Base-by-base conservation (phyloP, 495 filamentous ascomycete species). In the Daldinia decipiens region DNA sequence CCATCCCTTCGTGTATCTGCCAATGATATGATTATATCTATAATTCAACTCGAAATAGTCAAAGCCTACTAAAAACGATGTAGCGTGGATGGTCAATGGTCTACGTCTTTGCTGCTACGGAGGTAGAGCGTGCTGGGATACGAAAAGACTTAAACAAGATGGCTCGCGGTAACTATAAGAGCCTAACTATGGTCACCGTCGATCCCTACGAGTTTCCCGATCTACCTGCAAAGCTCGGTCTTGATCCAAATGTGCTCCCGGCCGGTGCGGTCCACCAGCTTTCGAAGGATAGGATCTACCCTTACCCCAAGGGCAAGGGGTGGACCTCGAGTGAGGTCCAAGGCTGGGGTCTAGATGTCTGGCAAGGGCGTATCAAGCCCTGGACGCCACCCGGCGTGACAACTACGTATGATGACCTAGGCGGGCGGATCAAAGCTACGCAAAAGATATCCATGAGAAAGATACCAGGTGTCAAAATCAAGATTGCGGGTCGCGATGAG, bases 141-240 rank as follows among this genome's bases (percentile, higher is more conserved):
- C 71, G 78, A 2, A 63, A 58, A 54, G 59, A 68, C 2, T 57
- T 86, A n/a, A 76, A 72, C 39, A 75, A 73, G 27, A 66, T 83
- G 9, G 82, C 81, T 0, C 73, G 70, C 19, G 78, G 72, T 61
- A 81, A 83, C 57, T 72, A 78, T 62, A 75, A 82, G 52, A 81
- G 76, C 13, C 60, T 85, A 1, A 79, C 70, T 1, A 78, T 79
- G 15, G 77, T 79, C 11, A 55, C 78, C 0, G 79, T 83, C 29
- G 82, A 86, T 65, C 77, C 81, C 3, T 62, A 77, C 11, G 77
- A 84, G 40, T 84, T 85, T 63, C 77, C 71, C 1, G 74, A 79
- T 19, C 74, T 84, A 68, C 75, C 77, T 26, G 63, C 55, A 7
- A 61, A 69, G 27, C 51, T 83, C 47, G 80, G 80, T 7, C 73